Conservation (phyloP, 2,329 filamentous ascomycete species). For the Cordyceps cicadae region DNA sequence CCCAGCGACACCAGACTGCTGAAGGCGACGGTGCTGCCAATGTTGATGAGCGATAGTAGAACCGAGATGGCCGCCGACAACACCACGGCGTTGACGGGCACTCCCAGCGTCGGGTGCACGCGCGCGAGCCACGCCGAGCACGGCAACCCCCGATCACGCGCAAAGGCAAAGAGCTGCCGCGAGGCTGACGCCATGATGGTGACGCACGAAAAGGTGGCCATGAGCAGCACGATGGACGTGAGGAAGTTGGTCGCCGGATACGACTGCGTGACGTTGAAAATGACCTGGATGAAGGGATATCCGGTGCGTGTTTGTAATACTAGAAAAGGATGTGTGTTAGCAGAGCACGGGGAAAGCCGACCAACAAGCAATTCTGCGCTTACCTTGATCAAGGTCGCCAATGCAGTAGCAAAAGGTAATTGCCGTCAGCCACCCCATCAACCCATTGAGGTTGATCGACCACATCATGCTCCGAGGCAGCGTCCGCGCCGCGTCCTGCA, state of each 20-base stretch:
- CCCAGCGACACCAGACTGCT: constrained; percentile 45
- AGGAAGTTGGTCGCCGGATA: constrained; percentile 12
- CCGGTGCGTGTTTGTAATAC: constrained; percentile 15
- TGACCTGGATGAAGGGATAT: constrained; percentile 20
- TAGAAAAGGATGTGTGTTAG: background rate
- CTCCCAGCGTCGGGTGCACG: constrained; percentile 47
- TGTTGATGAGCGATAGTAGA: constrained; percentile 40
- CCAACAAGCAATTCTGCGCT: background rate
- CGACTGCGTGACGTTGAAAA: constrained; percentile 17
- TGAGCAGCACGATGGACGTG: constrained; percentile 18
- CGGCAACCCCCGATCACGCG: constrained; percentile 39
- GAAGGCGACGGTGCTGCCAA: constrained; percentile 42
- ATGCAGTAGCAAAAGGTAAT: constrained; percentile 27
- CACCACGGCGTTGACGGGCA: constrained; percentile 53
- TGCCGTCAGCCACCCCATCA: constrained; percentile 31
- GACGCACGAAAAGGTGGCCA: constrained; percentile 15
- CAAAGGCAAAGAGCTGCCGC: constrained; percentile 21
- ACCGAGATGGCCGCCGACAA: constrained; percentile 35
- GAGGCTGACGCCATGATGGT: constrained; percentile 19
- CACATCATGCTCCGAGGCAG: constrained; percentile 15
- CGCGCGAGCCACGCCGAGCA: constrained; percentile 46
- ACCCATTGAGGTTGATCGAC: constrained; percentile 23
- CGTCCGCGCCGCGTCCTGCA: constrained; percentile 12
- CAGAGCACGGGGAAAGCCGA: background rate
- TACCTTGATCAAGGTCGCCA: constrained; percentile 20